Percentiles rank a stretch among this genome's conserved stretches.
These are phyloP conservation scores for Euryodendron excelsum DNA, from an alignment of 148 eudicot species.

Conservation along the genomic window DNA sequence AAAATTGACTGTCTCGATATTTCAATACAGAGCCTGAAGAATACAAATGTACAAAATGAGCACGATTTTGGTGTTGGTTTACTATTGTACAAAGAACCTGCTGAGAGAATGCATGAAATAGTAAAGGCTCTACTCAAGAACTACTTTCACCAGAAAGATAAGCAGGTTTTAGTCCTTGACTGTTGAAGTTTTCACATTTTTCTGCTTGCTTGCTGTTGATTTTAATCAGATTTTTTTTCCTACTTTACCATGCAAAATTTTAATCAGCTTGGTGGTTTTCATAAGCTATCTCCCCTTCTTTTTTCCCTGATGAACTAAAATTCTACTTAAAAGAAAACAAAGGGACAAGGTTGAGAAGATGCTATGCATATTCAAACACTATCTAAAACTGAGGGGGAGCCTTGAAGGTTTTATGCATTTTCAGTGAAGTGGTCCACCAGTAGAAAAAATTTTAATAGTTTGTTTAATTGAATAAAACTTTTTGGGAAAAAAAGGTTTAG, in stretches of 20 bases:
- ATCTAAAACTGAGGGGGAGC: not conserved
- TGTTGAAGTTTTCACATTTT: not conserved
- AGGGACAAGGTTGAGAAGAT: not conserved
- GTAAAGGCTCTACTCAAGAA: slow-evolving; percentile 35
- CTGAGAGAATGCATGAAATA: slow-evolving; percentile 47
- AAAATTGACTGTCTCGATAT: slow-evolving; percentile 39
- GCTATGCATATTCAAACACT: not conserved
- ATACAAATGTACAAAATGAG: slow-evolving; percentile 20
- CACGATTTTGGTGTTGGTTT: slow-evolving; percentile 18
- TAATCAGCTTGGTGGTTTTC: not conserved
- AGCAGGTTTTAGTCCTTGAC: slow-evolving; percentile 40
- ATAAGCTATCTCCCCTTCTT: not conserved
- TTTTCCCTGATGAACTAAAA: not conserved
- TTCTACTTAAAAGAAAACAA: not conserved
- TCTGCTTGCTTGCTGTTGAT: slow-evolving; percentile 16
- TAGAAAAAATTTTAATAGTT: not conserved
- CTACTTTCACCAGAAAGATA: slow-evolving; percentile 26
- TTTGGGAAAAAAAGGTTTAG: not conserved
- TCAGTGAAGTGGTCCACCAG: too few species aligned
- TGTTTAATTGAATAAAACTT: not conserved
- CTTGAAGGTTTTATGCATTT: not conserved
- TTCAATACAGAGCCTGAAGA: slow-evolving; percentile 33
- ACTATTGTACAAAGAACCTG: slow-evolving; percentile 26
- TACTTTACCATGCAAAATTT: not conserved
- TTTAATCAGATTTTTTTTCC: slow-evolving; percentile 1